Percentiles rank a stretch among this genome's conserved stretches.
Conservation (phyloP, 257 asterid species). For the Fraxinus excelsior region DNA sequence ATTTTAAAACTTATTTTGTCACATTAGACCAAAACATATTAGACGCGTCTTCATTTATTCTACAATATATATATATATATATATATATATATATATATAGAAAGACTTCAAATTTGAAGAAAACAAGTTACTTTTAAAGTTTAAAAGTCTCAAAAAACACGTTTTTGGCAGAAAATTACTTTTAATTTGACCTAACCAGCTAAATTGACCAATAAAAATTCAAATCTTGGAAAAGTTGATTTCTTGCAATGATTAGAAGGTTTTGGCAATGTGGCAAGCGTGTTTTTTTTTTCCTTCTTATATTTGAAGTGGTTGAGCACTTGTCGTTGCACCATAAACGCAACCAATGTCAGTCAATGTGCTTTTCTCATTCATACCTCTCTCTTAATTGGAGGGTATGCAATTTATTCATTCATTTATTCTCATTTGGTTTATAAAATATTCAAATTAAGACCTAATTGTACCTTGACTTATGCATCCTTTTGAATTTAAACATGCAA, state of each 20-base stretch:
- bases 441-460: background rate
- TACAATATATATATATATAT: no score
- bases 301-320: slow-evolving; percentile 26
- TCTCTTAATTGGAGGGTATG: slow-evolving; percentile 9
- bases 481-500: no score
- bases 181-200: no score
- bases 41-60: background rate
- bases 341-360: slow-evolving; percentile 24
- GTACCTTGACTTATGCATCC: background rate
- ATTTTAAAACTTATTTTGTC: background rate
- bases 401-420: background rate
- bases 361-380: slow-evolving; percentile 38
- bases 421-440: background rate
- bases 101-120: background rate
- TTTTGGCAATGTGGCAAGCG: no score
- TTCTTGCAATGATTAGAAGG: no score
- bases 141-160: background rate
- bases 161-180: background rate
- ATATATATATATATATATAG: background rate
- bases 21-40: background rate
- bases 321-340: slow-evolving; percentile 4
- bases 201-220: no score
- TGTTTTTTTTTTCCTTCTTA: no score
- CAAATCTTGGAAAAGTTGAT: no score
- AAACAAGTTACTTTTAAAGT: background rate